These are phyloP conservation scores for Dictyostelium purpureum DNA, from an alignment of 78 protist genomes.

Conservation along the genomic window DNA sequence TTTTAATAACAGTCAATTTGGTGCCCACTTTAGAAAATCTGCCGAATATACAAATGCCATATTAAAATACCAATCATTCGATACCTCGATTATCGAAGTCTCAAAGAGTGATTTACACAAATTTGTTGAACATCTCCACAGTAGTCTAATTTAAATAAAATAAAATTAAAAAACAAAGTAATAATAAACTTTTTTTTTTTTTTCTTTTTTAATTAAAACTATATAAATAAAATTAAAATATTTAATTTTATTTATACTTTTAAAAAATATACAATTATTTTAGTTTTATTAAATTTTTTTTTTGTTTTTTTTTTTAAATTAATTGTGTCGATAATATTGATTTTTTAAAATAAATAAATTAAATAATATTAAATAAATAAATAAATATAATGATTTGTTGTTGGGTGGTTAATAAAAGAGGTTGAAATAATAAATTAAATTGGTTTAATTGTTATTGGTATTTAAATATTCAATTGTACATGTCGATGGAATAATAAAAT, in stretches of 20 bases:
- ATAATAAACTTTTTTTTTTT: not conserved
- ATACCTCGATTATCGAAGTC: conserved; percentile 71
- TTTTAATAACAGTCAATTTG: conserved; percentile 76
- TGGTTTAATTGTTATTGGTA: not conserved
- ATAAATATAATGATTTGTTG: no score
- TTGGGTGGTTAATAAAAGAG: not conserved
- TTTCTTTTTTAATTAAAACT: not conserved
- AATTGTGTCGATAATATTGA: no score
- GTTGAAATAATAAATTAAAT: no score
- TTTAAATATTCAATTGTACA: not conserved
- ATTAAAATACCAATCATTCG: conserved; percentile 69
- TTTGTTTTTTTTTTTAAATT: not conserved
- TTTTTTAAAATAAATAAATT: no score
- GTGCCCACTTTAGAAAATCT: conserved; percentile 60
- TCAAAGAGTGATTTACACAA: conserved; percentile 36
- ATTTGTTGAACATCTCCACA: conserved; percentile 70
- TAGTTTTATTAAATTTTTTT: not conserved
- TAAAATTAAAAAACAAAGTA: not conserved
- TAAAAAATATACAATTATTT: not conserved
- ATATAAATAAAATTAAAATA: not conserved
- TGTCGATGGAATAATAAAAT: not conserved
- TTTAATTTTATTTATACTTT: not conserved
- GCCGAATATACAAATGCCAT: conserved; percentile 38
- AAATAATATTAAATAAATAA: no score
- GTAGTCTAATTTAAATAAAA: not conserved